Evolutionary conservation across 306 rosid species (phyloP).

Genomic region (Hylodesmum podocarpum): DNA sequence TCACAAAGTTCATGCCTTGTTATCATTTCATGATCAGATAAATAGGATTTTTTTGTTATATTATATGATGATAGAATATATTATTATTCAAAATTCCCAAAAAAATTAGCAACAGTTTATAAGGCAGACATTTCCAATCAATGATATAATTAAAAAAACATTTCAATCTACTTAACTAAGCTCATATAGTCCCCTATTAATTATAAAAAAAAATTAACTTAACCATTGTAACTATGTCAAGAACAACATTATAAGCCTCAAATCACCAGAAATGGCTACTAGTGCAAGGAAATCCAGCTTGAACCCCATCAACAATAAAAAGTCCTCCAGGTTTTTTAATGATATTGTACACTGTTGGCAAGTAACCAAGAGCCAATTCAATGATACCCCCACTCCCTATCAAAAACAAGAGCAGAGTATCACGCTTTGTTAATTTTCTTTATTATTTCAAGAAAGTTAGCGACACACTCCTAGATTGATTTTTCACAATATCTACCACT

Average conservation of each 20-base stretch:
- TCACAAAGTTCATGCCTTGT: not conserved
- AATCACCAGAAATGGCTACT: slow-evolving; percentile 91
- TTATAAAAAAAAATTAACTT: slow-evolving; percentile 43
- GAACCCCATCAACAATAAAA: slow-evolving; percentile 82
- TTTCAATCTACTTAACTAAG: not conserved
- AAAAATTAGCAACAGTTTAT: too few species aligned
- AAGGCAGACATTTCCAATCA: too few species aligned
- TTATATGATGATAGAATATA: not conserved
- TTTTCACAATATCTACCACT: too few species aligned
- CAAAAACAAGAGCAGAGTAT: not conserved
- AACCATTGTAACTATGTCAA: slow-evolving; percentile 89
- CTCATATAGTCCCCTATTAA: not conserved
- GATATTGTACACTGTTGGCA: slow-evolving; percentile 56
- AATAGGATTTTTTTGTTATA: not conserved
- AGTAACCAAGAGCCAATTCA: slow-evolving; percentile 87
- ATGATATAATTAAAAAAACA: too few species aligned
- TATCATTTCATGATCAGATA: not conserved
- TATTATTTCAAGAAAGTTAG: too few species aligned
- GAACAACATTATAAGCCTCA: slow-evolving; percentile 77
- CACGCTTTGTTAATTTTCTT: not conserved
- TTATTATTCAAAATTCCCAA: too few species aligned
- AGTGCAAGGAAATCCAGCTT: slow-evolving; percentile 72
- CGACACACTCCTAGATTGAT: too few species aligned
- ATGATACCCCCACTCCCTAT: slow-evolving; percentile 81
- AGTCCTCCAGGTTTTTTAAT: slow-evolving; percentile 81